A percentile compares a stretch with the other conserved stretches of the same genome.
These are phyloP conservation scores for Diospyros kaki DNA, from an alignment of 148 eudicot genomes.

Conservation along the genomic window DNA sequence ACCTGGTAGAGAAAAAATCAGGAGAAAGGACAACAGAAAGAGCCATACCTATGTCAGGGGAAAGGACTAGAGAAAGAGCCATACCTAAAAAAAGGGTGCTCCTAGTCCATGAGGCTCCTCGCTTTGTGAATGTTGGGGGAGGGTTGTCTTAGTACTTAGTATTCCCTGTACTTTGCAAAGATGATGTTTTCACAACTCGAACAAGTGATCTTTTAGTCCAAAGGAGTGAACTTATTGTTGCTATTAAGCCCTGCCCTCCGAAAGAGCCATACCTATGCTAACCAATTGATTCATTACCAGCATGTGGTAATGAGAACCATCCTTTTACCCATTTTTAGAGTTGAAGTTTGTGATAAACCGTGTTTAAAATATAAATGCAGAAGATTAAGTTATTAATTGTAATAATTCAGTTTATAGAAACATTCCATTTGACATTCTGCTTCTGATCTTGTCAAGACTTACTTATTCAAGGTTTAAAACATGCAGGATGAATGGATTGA, in stretches of 20 bases:
- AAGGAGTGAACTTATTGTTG: not conserved
- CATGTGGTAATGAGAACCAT: not conserved
- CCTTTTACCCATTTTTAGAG: not conserved
- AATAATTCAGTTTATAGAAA: not conserved
- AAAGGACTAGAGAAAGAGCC: not conserved
- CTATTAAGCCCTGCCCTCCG: not conserved
- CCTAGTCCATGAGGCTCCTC: too few species aligned
- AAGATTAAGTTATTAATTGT: not conserved
- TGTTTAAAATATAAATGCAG: not conserved
- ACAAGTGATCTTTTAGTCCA: too few species aligned
- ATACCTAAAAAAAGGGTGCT: too few species aligned
- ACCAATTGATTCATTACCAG: too few species aligned
- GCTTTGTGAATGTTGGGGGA: too few species aligned
- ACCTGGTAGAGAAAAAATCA: not conserved
- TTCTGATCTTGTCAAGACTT: not conserved
- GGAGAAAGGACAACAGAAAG: not conserved
- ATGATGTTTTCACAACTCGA: too few species aligned
- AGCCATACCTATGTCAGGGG: not conserved
- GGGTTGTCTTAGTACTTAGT: too few species aligned
- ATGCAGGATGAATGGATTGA: slow-evolving; percentile 90
- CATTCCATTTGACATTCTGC: not conserved
- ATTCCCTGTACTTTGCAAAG: too few species aligned
- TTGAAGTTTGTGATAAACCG: not conserved
- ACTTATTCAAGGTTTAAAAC: slow-evolving; percentile 9
- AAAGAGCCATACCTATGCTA: too few species aligned